Conservation (phyloP, 225 moss, liverwort and hornwort genomes). For the Polytrichum formosum region DNA sequence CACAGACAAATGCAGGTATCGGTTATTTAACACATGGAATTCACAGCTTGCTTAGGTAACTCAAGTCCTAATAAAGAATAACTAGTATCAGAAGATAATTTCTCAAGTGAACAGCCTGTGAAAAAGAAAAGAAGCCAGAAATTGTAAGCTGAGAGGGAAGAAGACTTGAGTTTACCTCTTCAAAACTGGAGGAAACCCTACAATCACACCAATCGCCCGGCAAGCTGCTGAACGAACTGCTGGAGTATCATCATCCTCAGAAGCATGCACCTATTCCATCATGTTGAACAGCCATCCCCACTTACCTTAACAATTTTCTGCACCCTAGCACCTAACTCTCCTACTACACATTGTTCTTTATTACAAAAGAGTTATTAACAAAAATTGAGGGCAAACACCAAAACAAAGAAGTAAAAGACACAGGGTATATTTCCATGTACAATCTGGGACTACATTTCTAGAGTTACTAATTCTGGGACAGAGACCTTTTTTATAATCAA, state of each 20-base stretch:
- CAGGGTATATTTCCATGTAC: no score
- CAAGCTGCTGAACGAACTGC: slow-evolving; percentile 92
- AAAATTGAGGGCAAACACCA: no score
- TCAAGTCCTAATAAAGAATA: neutral
- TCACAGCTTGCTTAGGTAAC: neutral
- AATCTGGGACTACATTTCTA: no score
- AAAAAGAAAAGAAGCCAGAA: slow-evolving; percentile 4
- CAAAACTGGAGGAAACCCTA: slow-evolving; percentile 83
- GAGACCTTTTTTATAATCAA: no score
- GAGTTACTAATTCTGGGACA: no score
- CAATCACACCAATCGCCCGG: slow-evolving; percentile 91
- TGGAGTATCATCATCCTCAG: slow-evolving; percentile 83
- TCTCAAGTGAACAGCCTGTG: neutral
- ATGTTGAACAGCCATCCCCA: slow-evolving; percentile 6
- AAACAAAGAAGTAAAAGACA: no score
- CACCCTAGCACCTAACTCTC: neutral
- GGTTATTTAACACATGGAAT: neutral
- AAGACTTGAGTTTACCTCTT: slow-evolving; percentile 49
- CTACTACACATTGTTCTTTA: no score
- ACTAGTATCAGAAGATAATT: neutral
- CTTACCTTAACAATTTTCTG: neutral
- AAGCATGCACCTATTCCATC: slow-evolving; percentile 62
- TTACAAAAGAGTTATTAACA: no score
- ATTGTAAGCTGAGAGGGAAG: neutral
- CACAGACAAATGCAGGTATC: slow-evolving; percentile 10